phyloP scores from a whole-genome alignment of 768 basidiomycete species.

The Macrolepiota fuliginosa region DNA sequence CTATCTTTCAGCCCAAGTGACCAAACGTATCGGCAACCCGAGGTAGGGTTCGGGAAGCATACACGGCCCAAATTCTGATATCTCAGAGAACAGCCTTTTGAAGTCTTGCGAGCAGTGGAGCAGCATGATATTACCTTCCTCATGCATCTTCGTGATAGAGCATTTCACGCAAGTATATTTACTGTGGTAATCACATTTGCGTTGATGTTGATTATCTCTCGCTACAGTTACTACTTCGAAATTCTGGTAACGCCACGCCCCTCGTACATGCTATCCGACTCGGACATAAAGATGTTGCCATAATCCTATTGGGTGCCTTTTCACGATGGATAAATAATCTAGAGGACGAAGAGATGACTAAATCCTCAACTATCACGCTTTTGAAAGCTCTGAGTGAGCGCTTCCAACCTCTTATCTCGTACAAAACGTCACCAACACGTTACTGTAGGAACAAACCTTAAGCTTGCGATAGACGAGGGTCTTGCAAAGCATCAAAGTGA shows the following conservation, averaged over 20 bases:
- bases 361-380: conserved; percentile 63
- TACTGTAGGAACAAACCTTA: conserved; percentile 69
- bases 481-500: conserved; percentile 78
- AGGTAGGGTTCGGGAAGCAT: background rate
- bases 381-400: conserved; percentile 77
- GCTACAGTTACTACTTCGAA: conserved; percentile 76
- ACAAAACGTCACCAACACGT: background rate
- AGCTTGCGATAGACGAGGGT: conserved; percentile 89
- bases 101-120: conserved; percentile 85
- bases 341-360: conserved; percentile 74
- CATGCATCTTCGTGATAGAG: conserved; percentile 79
- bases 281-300: conserved; percentile 81
- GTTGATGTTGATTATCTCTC: background rate
- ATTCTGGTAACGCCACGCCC: conserved; percentile 83
- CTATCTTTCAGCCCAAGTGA: background rate
- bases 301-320: conserved; percentile 85
- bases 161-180: conserved; percentile 63
- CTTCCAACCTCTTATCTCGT: background rate
- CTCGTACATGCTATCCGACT: conserved; percentile 89
- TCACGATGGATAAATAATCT: conserved; percentile 90
- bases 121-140: conserved; percentile 77
- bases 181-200: background rate
- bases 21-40: background rate
- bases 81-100: conserved; percentile 34
- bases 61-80: background rate